Percentiles rank a stretch among this genome's conserved stretches.
Evolutionary conservation across 2,329 filamentous ascomycete genomes (phyloP).

Genomic region (Chrysoporthe puriensis): DNA sequence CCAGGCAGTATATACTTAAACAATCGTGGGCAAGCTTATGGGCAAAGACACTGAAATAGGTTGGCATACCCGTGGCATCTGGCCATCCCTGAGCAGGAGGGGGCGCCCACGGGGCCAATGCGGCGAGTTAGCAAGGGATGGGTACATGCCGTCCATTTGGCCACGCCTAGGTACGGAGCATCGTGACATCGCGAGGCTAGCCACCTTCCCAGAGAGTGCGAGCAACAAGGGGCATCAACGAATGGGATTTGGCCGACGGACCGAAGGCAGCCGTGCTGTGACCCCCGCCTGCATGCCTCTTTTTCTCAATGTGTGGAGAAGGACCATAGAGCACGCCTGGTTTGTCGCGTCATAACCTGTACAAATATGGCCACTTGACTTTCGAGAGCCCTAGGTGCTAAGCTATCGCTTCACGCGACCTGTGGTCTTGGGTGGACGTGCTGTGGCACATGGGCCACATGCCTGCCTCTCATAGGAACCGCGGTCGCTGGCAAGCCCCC

Average conservation of each 20-base stretch:
- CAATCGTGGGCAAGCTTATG: not conserved
- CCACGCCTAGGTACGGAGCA: conserved; percentile 15
- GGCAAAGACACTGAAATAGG: not conserved
- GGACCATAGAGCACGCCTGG: conserved; percentile 7
- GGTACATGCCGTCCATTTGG: conserved; percentile 5
- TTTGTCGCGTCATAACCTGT: conserved; percentile 1
- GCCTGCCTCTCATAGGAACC: conserved; percentile 13
- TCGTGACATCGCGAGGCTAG: conserved; percentile 23
- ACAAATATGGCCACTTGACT: conserved; percentile 19
- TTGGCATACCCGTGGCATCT: conserved; percentile 9
- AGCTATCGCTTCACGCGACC: conserved; percentile 16
- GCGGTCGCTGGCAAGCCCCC: conserved; percentile 5
- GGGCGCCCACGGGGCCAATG: conserved; percentile 8
- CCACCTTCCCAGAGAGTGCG: conserved; percentile 21
- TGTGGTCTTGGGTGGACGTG: conserved; percentile 5
- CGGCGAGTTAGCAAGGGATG: conserved; percentile 21
- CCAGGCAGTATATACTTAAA: conserved; percentile 23
- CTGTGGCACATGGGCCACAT: conserved; percentile 11
- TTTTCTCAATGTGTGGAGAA: conserved; percentile 11
- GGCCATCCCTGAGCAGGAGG: conserved; percentile 17
- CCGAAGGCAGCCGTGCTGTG: not conserved
- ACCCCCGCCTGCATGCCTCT: conserved; percentile 12
- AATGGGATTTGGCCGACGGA: conserved; percentile 18
- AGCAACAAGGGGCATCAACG: conserved; percentile 12
- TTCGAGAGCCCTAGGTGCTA: not conserved